Conservation (phyloP, 1,284 basidiomycete genomes). For the Tetrapyrgos nigripes region DNA sequence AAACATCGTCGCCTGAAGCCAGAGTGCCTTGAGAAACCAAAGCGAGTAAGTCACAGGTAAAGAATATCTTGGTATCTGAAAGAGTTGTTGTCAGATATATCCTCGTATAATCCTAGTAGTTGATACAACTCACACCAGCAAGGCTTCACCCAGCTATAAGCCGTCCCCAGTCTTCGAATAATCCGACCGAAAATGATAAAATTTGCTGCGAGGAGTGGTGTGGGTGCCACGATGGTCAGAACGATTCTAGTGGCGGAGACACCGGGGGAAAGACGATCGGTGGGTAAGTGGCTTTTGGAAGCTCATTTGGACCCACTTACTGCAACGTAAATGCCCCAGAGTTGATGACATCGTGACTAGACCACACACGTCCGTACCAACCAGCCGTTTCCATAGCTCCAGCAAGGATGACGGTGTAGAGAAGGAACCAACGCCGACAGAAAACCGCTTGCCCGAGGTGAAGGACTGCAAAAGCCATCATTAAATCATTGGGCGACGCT, state of each 20-base stretch:
- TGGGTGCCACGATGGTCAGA: too few relatives aligned
- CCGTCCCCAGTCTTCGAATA: too few relatives aligned
- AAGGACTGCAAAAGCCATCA: background rate
- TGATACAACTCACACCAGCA: too few relatives aligned
- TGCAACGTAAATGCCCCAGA: slow-evolving; percentile 5
- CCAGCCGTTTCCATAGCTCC: slow-evolving; percentile 3
- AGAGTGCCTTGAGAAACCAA: slow-evolving; percentile 4
- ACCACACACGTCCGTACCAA: slow-evolving; percentile 11
- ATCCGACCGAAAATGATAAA: slow-evolving; percentile 2
- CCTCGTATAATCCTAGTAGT: too few relatives aligned
- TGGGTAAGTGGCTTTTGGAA: too few relatives aligned
- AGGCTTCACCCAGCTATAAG: too few relatives aligned
- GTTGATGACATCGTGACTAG: slow-evolving; percentile 6
- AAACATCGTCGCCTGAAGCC: too few relatives aligned
- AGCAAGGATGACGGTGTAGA: slow-evolving; percentile 4
- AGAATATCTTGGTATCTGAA: too few relatives aligned
- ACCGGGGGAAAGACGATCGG: background rate
- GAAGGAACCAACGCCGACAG: slow-evolving; percentile 5
- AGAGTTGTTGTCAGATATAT: too few relatives aligned
- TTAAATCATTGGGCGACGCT: too few relatives aligned
- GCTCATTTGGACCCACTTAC: too few relatives aligned
- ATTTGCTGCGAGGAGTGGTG: background rate
- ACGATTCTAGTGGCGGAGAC: too few relatives aligned
- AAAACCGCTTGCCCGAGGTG: slow-evolving; percentile 10
- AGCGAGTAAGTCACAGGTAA: slow-evolving; percentile 4